Conservation (phyloP, 2,329 filamentous ascomycete genomes). For the Scedosporium aurantiacum region DNA sequence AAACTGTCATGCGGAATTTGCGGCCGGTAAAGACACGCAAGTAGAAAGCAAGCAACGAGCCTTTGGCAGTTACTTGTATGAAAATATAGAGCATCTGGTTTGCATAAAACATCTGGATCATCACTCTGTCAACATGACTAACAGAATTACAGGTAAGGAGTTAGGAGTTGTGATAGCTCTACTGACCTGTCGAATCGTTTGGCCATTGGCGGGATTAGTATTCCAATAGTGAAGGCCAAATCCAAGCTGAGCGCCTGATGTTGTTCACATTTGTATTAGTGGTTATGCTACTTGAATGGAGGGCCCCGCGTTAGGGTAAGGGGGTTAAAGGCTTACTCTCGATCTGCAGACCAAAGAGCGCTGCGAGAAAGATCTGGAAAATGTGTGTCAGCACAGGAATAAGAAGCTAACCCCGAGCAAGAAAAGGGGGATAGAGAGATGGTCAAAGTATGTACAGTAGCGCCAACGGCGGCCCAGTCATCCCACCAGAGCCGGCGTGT, state of each 20-base stretch:
- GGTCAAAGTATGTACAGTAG: not conserved
- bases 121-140: not conserved
- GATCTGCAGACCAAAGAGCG: no score
- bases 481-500: constrained; percentile 9
- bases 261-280: no score
- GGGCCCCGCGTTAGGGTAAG: no score
- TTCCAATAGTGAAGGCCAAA: constrained; percentile 16
- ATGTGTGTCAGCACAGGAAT: no score
- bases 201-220: constrained; percentile 9
- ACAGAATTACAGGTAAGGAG: not conserved
- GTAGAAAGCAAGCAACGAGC: constrained; percentile 15
- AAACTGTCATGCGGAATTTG: constrained; percentile 11
- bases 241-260: not conserved
- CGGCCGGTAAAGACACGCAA: constrained; percentile 12
- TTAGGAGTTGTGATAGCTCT: not conserved
- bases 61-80: constrained; percentile 14
- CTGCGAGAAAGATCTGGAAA: no score
- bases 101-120: constrained; percentile 11
- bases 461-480: not conserved
- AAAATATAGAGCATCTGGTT: constrained; percentile 15
- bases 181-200: constrained; percentile 6
- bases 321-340: no score
- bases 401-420: no score
- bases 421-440: no score
- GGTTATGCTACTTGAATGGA: no score